Conservation (phyloP, 495 filamentous ascomycete genomes). For the Achaetomiella virescens region DNA sequence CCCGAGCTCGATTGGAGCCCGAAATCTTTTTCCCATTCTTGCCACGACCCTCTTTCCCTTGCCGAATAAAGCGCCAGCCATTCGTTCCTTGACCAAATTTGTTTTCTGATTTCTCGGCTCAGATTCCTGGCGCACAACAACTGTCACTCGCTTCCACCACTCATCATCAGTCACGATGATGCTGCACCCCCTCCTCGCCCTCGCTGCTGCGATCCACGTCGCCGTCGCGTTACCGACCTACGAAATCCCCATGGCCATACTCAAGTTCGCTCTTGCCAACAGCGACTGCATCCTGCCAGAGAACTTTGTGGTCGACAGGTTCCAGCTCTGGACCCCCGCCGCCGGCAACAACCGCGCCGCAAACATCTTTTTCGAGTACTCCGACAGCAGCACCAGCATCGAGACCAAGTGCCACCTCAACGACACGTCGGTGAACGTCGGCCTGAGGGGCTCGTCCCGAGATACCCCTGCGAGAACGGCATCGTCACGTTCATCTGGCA, state of each 20-base stretch:
- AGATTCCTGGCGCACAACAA: background rate
- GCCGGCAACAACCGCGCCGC: slow-evolving; percentile 9
- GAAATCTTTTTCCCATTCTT: background rate
- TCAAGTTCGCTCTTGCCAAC: slow-evolving; percentile 1
- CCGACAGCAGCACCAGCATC: slow-evolving; percentile 21
- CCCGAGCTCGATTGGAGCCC: background rate
- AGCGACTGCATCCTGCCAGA: slow-evolving; percentile 22
- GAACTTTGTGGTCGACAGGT: slow-evolving; percentile 18
- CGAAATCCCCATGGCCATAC: slow-evolving; percentile 6
- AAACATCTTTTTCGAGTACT: slow-evolving; percentile 20
- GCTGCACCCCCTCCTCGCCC: slow-evolving; percentile 4
- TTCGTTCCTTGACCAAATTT: background rate
- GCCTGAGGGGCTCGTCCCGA: slow-evolving; percentile 12
- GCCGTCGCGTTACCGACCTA: slow-evolving; percentile 14
- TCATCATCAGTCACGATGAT: background rate
- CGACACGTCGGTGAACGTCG: slow-evolving; percentile 21
- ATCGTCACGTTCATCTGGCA: slow-evolving; percentile 47
- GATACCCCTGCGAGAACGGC: slow-evolving; percentile 27
- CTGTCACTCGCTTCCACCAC: background rate
- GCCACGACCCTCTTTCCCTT: background rate
- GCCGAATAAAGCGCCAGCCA: background rate
- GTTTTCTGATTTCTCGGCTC: background rate
- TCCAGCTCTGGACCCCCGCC: slow-evolving; percentile 19
- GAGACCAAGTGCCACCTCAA: slow-evolving; percentile 27
- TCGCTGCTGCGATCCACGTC: slow-evolving; percentile 10